Percentiles rank a stretch among this genome's conserved stretches.
Evolutionary conservation across 2,329 filamentous ascomycete genomes (phyloP).

Genomic region (Talaromyces islandicus): DNA sequence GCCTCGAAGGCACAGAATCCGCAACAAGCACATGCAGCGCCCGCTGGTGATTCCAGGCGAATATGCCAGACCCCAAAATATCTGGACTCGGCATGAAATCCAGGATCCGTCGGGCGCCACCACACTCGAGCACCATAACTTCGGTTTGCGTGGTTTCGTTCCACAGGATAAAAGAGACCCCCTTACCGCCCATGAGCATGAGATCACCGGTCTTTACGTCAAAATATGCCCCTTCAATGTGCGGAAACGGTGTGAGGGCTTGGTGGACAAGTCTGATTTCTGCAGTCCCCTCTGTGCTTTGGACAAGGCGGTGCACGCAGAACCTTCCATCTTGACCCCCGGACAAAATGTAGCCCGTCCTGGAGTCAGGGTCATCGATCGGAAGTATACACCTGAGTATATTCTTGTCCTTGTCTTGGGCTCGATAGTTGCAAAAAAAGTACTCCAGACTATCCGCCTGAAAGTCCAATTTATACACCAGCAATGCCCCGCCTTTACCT

Average conservation of each 20-base stretch:
- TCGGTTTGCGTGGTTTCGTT: slow-evolving; percentile 67
- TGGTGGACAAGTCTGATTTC: slow-evolving; percentile 57
- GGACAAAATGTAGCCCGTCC: slow-evolving; percentile 50
- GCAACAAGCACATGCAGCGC: slow-evolving; percentile 44
- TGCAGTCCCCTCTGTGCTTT: slow-evolving; percentile 17
- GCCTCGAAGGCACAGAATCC: slow-evolving; percentile 25
- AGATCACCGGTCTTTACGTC: slow-evolving; percentile 47
- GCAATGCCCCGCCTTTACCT: slow-evolving; percentile 50
- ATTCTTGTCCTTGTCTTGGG: slow-evolving; percentile 46
- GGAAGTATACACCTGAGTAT: slow-evolving; percentile 61
- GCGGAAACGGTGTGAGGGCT: slow-evolving; percentile 62
- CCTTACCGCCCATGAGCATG: slow-evolving; percentile 73
- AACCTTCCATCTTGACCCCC: slow-evolving; percentile 73
- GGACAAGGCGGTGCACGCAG: slow-evolving; percentile 51
- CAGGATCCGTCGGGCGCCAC: slow-evolving; percentile 77
- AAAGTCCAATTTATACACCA: slow-evolving; percentile 35
- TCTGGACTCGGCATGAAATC: slow-evolving; percentile 41
- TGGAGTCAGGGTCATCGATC: slow-evolving; percentile 13
- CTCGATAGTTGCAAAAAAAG: slow-evolving; percentile 19
- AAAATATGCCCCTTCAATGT: slow-evolving; percentile 69
- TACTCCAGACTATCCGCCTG: slow-evolving; percentile 16
- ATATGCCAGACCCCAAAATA: slow-evolving; percentile 32
- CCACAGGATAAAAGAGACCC: slow-evolving; percentile 74
- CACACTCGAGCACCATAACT: slow-evolving; percentile 69
- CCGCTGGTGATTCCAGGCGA: slow-evolving; percentile 68